phyloP scores from a whole-genome alignment of 345 rosid species.

The Nephelium lappaceum region DNA sequence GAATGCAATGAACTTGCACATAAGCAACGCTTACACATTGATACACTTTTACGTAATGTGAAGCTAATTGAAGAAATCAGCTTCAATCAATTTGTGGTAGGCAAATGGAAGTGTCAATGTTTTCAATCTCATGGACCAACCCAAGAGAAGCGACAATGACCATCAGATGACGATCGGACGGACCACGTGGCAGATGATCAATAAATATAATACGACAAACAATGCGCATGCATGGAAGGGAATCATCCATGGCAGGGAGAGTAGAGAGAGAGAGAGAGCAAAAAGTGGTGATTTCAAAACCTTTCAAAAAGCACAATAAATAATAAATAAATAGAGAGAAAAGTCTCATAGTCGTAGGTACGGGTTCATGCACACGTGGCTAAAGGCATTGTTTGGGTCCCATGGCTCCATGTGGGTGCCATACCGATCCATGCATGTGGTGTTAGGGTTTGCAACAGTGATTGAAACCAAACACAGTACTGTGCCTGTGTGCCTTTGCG shows the following conservation, averaged over 20 bases:
- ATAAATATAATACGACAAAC: slow-evolving; percentile 12
- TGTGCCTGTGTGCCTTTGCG: not conserved
- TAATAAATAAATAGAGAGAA: not conserved
- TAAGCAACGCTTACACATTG: no score
- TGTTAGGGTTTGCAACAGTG: slow-evolving; percentile 16
- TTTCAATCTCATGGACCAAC: slow-evolving; percentile 8
- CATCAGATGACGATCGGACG: slow-evolving; percentile 20
- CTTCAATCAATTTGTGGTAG: slow-evolving; percentile 4
- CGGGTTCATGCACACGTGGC: slow-evolving; percentile 20
- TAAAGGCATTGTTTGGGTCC: not conserved
- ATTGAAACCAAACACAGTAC: slow-evolving; percentile 20
- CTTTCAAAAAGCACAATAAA: no score
- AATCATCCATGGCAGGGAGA: not conserved
- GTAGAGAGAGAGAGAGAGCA: no score
- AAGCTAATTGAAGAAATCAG: not conserved
- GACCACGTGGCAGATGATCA: slow-evolving; percentile 13
- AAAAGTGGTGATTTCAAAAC: no score
- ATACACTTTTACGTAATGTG: no score
- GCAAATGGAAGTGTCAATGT: slow-evolving; percentile 13
- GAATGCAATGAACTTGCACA: no score
- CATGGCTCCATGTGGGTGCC: slow-evolving; percentile 35
- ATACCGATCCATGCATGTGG: slow-evolving; percentile 36
- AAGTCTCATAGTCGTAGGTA: not conserved
- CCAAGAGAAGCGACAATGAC: slow-evolving; percentile 19
- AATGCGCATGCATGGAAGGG: slow-evolving; percentile 4